Conservation (phyloP, 306 rosid species). For the Oxytropis ochrocephala region DNA sequence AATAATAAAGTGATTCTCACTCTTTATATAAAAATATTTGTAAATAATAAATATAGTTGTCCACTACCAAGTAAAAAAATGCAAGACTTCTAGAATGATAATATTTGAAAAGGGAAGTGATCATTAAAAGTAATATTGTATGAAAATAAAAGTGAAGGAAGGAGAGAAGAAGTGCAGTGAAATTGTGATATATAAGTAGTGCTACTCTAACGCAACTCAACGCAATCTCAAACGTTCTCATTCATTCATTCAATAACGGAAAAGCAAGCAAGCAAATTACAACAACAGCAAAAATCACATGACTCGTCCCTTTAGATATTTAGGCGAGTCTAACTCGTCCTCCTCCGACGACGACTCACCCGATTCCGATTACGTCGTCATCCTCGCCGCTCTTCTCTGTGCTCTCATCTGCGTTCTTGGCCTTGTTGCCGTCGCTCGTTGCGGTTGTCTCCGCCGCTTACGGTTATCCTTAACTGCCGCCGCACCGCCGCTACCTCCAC, state of each 20-base stretch:
- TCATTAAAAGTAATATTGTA: background rate
- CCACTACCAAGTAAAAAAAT: background rate
- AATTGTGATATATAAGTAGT: too few relatives aligned
- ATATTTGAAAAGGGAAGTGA: background rate
- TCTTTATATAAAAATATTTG: too few relatives aligned
- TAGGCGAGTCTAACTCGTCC: conserved; percentile 44
- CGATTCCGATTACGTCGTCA: conserved; percentile 50
- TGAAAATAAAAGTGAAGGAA: too few relatives aligned
- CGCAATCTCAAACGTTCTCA: background rate
- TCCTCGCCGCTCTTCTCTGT: conserved; percentile 78
- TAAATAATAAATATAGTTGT: background rate
- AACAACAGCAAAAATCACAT: conserved; percentile 19
- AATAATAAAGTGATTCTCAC: too few relatives aligned
- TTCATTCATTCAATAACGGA: background rate
- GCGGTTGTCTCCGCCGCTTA: conserved; percentile 69
- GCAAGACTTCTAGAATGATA: background rate
- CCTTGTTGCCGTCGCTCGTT: conserved; percentile 63
- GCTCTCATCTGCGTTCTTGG: conserved; percentile 76
- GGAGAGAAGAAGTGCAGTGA: background rate
- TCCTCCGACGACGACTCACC: background rate
- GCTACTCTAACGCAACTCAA: conserved; percentile 9
- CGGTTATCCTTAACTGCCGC: conserved; percentile 15
- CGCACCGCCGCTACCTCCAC: background rate
- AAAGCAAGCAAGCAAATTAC: background rate
- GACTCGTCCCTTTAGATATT: conserved; percentile 53